phyloP scores from a whole-genome alignment of 164 flowering plant species.

The Cinnamomum chago region DNA sequence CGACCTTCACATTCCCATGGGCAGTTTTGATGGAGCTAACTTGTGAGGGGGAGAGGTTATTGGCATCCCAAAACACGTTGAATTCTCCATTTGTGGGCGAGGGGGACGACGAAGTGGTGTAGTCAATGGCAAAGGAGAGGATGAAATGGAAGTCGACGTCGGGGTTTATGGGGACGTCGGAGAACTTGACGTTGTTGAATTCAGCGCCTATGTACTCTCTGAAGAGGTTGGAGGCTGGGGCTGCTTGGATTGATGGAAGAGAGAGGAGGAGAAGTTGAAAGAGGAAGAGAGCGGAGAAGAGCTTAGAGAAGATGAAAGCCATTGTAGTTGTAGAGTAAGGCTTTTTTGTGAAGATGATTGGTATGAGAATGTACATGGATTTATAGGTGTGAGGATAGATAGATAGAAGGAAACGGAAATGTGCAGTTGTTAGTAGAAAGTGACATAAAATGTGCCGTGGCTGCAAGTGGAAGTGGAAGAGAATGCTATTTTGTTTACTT shows the following conservation, averaged over 20 bases:
- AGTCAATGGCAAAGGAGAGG: constrained; percentile 68
- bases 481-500: neutral
- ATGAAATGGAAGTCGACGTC: constrained; percentile 57
- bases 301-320: constrained; percentile 8
- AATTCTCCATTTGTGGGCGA: constrained; percentile 66
- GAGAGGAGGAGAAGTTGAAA: constrained; percentile 21
- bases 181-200: constrained; percentile 43
- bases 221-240: constrained; percentile 29
- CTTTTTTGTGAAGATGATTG: neutral
- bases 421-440: neutral
- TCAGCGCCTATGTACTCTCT: constrained; percentile 65
- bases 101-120: constrained; percentile 37
- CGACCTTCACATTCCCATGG: constrained; percentile 49
- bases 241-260: constrained; percentile 15
- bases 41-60: constrained; percentile 37
- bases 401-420: neutral
- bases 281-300: constrained; percentile 15
- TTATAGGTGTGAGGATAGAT: neutral
- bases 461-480: neutral
- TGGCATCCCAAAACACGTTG: constrained; percentile 52
- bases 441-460: neutral
- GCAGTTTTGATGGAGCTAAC: constrained; percentile 34
- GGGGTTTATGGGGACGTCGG: constrained; percentile 52
- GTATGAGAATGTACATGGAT: neutral
- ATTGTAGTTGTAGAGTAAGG: constrained; percentile 10